A percentile compares a stretch with the other conserved stretches of the same genome.
These are phyloP conservation scores for Didymella segeticola DNA, from an alignment of 2,329 filamentous ascomycete genomes.

Conservation along the genomic window DNA sequence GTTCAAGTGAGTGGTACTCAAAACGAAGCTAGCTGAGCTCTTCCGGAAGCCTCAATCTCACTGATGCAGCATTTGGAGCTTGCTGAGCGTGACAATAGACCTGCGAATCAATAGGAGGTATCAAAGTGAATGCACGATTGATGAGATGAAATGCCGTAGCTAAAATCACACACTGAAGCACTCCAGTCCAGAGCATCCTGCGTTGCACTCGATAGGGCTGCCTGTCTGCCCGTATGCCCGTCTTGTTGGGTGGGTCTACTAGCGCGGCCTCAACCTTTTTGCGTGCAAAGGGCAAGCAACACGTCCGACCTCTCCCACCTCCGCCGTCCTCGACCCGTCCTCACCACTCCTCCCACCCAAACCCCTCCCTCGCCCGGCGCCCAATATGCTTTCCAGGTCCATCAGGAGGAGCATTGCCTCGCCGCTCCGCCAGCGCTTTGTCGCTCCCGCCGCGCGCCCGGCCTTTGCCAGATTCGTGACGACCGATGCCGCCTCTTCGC, in stretches of 20 bases:
- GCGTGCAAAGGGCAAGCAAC: neutral
- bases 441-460: constrained; percentile 42
- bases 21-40: neutral
- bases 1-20: neutral
- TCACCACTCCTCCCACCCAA: constrained; percentile 27
- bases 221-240: neutral
- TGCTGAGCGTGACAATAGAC: too few species aligned
- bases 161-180: neutral
- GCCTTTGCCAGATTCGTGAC: constrained; percentile 74
- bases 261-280: constrained; percentile 18
- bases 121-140: too few species aligned
- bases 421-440: constrained; percentile 49
- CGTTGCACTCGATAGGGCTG: neutral
- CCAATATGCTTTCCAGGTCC: constrained; percentile 51
- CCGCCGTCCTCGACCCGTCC: constrained; percentile 11
- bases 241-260: constrained; percentile 7
- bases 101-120: too few species aligned
- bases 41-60: neutral
- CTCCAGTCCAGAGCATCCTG: neutral
- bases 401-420: constrained; percentile 50
- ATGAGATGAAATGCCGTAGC: neutral
- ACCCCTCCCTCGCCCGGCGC: constrained; percentile 24
- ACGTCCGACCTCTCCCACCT: neutral
- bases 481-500: constrained; percentile 90
- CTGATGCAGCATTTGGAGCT: neutral